These are phyloP conservation scores for Nakazawaea sp. DNA, from an alignment of 805 yeast species.

Conservation along the genomic window DNA sequence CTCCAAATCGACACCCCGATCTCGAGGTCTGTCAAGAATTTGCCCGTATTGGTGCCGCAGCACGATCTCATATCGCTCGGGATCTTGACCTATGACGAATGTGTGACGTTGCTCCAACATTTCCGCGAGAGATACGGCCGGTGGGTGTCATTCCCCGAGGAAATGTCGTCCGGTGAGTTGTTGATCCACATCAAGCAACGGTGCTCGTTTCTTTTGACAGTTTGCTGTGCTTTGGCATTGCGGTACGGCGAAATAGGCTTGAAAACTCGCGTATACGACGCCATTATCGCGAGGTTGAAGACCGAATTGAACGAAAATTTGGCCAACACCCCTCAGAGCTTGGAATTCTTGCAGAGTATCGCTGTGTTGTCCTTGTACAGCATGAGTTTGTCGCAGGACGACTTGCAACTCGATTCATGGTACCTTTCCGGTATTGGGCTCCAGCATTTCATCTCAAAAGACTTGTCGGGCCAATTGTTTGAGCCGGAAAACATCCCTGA, in stretches of 20 bases:
- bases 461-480: slow-evolving; percentile 35
- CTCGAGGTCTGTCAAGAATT: slow-evolving; percentile 19
- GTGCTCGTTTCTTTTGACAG: slow-evolving; percentile 60
- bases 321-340: slow-evolving; percentile 31
- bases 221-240: slow-evolving; percentile 57
- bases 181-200: slow-evolving; percentile 39
- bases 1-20: slow-evolving; percentile 29
- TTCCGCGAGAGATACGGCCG: slow-evolving; percentile 67
- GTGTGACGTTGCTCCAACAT: slow-evolving; percentile 41
- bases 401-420: slow-evolving; percentile 61
- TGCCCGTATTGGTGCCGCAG: slow-evolving; percentile 10
- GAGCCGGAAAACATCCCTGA: slow-evolving; percentile 8
- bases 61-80: slow-evolving; percentile 47
- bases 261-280: slow-evolving; percentile 33
- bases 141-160: slow-evolving; percentile 69
- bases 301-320: slow-evolving; percentile 41
- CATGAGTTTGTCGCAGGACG: slow-evolving; percentile 44
- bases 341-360: slow-evolving; percentile 61
- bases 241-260: slow-evolving; percentile 36
- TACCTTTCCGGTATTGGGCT: slow-evolving; percentile 58
- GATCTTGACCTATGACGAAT: slow-evolving; percentile 41
- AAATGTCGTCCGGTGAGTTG: slow-evolving; percentile 38
- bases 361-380: slow-evolving; percentile 63
- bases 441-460: slow-evolving; percentile 50
- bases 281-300: slow-evolving; percentile 38